Conservation (phyloP, 352 stramenopile genomes). For the Proteromonas lacertae region DNA sequence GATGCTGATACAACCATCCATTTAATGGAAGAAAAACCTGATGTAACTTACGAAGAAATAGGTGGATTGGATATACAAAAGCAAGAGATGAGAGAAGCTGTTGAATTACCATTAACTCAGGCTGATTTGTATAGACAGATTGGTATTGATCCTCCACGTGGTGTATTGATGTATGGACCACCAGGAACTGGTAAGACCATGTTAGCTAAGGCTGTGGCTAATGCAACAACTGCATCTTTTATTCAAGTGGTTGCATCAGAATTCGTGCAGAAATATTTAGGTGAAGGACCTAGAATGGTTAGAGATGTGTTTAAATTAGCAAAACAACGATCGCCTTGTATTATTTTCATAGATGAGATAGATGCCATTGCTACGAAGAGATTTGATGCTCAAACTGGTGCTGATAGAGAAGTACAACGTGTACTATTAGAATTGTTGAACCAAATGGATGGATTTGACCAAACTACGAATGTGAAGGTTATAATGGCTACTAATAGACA, state of each 20-base stretch:
- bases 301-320: slow-evolving; percentile 97
- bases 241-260: slow-evolving; percentile 61
- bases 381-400: slow-evolving; percentile 66
- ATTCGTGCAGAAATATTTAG: slow-evolving; percentile 99
- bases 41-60: slow-evolving; percentile 84
- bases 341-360: slow-evolving; percentile 99
- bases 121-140: slow-evolving; percentile 99
- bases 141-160: slow-evolving; percentile 88
- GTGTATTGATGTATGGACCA: slow-evolving; percentile 82
- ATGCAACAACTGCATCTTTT: slow-evolving; percentile 91
- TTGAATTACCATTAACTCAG: slow-evolving; percentile 93
- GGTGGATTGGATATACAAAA: slow-evolving; percentile 98
- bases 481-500: slow-evolving; percentile 99
- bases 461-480: slow-evolving; percentile 98
- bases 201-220: slow-evolving; percentile 94
- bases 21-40: slow-evolving; percentile 91
- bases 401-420: slow-evolving; percentile 51
- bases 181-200: slow-evolving; percentile 22
- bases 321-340: slow-evolving; percentile 86
- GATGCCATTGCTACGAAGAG: slow-evolving; percentile 96
- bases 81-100: slow-evolving; percentile 79
- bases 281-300: slow-evolving; percentile 96
- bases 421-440: slow-evolving; percentile 98
- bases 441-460: slow-evolving; percentile 99
- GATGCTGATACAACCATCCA: slow-evolving; percentile 97